A percentile compares a stretch with the other conserved stretches of the same genome.
phyloP scores from a whole-genome alignment of 768 basidiomycete species.

The Amyloporia xantha region DNA sequence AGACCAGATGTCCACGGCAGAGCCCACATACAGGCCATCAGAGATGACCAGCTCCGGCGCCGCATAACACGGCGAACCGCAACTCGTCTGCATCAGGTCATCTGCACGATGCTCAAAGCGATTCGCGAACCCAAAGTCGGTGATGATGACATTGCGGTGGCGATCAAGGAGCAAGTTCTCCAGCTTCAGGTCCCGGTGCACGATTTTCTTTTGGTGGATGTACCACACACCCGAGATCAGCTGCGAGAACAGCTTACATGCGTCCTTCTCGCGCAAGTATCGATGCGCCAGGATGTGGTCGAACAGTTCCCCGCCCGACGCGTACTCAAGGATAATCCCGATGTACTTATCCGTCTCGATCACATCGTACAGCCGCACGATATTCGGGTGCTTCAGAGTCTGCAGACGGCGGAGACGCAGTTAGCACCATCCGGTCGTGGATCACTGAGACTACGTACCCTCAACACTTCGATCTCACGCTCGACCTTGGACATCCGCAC shows the following conservation, averaged over 20 bases:
- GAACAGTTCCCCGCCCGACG: constrained; percentile 96
- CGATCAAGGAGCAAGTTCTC: constrained; percentile 97
- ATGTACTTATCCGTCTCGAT: constrained; percentile 99
- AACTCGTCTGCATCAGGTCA: constrained; percentile 98
- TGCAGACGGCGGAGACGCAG: constrained; percentile 30
- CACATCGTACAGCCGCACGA: constrained; percentile 96
- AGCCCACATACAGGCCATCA: constrained; percentile 94
- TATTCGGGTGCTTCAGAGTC: constrained; percentile 96
- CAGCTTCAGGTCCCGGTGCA: constrained; percentile 98
- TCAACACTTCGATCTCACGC: constrained; percentile 94
- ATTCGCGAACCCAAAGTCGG: constrained; percentile 99
- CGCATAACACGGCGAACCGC: constrained; percentile 96
- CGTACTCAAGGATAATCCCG: constrained; percentile 97
- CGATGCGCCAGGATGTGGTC: constrained; percentile 98
- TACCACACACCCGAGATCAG: constrained; percentile 99
- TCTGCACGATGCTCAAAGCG: constrained; percentile 88
- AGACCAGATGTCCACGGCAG: constrained; percentile 96
- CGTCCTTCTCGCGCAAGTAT: constrained; percentile 91
- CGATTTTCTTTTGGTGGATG: constrained; percentile 98
- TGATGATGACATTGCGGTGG: constrained; percentile 97
- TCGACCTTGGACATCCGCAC: constrained; percentile 93
- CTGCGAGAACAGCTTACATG: constrained; percentile 93
- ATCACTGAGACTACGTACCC: constrained; percentile 47
- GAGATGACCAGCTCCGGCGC: constrained; percentile 97
- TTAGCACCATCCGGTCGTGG: constrained; percentile 1